Evolutionary conservation across 73 alveolate species (phyloP), one percentile per base, ranked within the genome.

Genomic region (Diophrys appendiculata): DNA sequence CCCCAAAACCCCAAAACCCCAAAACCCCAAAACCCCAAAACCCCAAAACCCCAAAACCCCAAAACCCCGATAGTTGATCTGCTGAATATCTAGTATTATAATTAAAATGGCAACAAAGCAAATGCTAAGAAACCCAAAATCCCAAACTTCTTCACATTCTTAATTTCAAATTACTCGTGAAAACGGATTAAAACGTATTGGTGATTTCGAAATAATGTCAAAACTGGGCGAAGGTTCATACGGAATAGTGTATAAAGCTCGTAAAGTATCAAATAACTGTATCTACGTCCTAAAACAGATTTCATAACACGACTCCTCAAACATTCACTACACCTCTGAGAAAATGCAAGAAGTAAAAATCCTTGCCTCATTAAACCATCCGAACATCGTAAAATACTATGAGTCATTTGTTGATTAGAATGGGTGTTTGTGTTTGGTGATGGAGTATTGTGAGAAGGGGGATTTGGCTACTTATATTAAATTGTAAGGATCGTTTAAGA

Each of bases 141-240:
- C n/a, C n/a, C 86, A 11, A 76, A 76, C 80, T 76, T 86, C 52
- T 96, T 93, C 52, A 91, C n/a, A n/a, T n/a, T n/a, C n/a, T n/a
- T n/a, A n/a, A n/a, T n/a, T n/a, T n/a, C n/a, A n/a, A n/a, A n/a
- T n/a, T n/a, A n/a, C n/a, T n/a, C n/a, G n/a, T n/a, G n/a, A n/a
- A n/a, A n/a, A n/a, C n/a, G n/a, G n/a, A n/a, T n/a, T n/a, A n/a
- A n/a, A n/a, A n/a, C n/a, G n/a, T n/a, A n/a, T n/a, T n/a, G n/a
- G n/a, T n/a, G n/a, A 92, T 55, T 95, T 93, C 84, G 87, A 87
- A 73, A 95, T 84, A 76, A 88, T 91, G 68, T 97, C 94, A 52
- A 95, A 95, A 68, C 83, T 93, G 26, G 99, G 99, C 0, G 98
- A 96, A 79, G 98, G 98, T 52, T 92, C 97, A 29, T 96, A 96